A percentile compares a stretch with the other conserved stretches of the same genome.
These are phyloP conservation scores for Leccinellum albellum DNA, from an alignment of 768 basidiomycete genomes.

Conservation along the genomic window DNA sequence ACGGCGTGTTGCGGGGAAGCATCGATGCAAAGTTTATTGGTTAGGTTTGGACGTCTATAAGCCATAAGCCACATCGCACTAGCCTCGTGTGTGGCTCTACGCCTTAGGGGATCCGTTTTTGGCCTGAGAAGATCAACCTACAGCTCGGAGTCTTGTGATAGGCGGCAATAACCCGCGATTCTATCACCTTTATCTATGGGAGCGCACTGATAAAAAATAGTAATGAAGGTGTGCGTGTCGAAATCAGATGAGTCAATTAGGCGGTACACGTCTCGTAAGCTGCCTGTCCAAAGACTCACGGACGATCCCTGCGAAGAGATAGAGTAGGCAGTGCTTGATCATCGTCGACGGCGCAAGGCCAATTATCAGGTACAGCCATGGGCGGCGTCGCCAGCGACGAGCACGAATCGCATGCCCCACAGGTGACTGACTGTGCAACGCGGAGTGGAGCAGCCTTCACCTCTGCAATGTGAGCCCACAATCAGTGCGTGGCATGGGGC, in stretches of 20 bases:
- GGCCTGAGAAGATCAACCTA: neutral
- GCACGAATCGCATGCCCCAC: neutral
- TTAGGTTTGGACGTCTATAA: slow-evolving; percentile 10
- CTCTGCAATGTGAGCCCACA: no score
- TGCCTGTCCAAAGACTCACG: neutral
- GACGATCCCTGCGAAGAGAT: slow-evolving; percentile 12
- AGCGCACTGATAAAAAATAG: slow-evolving; percentile 10
- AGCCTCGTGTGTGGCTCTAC: slow-evolving; percentile 19
- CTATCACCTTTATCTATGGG: slow-evolving; percentile 16
- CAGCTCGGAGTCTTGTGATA: neutral
- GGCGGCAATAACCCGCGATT: slow-evolving; percentile 11
- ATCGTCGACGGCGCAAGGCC: slow-evolving; percentile 17
- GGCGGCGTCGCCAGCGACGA: neutral
- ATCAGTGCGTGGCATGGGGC: slow-evolving; percentile 6
- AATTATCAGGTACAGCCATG: neutral
- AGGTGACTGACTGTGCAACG: neutral
- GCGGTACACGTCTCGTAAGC: slow-evolving; percentile 12
- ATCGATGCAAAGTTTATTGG: slow-evolving; percentile 12
- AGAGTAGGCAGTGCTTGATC: slow-evolving; percentile 8
- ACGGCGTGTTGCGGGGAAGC: slow-evolving; percentile 27
- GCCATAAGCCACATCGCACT: slow-evolving; percentile 5
- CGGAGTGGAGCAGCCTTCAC: neutral
- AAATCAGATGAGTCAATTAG: neutral
- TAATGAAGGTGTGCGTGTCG: neutral
- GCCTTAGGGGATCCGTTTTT: slow-evolving; percentile 11